Evolutionary conservation across 2,329 filamentous ascomycete species (phyloP), one percentile per base, ranked within the genome.

Genomic region (Ophiostoma novo-ulmi): DNA sequence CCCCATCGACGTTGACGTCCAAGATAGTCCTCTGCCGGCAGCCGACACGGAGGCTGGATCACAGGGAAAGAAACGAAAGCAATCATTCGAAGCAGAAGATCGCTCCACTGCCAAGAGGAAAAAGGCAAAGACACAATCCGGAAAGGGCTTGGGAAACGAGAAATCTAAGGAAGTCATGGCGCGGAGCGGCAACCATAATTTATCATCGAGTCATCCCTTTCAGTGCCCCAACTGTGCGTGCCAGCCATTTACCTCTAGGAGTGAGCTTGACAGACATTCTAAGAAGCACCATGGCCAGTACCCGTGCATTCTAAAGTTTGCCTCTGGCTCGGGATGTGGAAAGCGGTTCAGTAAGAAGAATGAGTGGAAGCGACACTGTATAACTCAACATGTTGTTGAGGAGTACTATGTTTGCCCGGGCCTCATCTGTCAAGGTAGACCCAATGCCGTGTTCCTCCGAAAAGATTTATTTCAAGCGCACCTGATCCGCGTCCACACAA

Each of bases 291-390:
- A 63, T 13, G 58, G 58, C 14, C 58, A 14, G 26, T 63, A 63
- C 26, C 11, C 26, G 2, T 63, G 58, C n/a, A 31, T 63, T 17
- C 13, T 63, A 3, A 63, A 7, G 3, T 63, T 63, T 17, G 14
- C 76, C 85, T 95, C 93, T 17, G 14, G 76, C 85, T 95, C 93
- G 71, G 91, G 90, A 44, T 98, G 94, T 80, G 74, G 73, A 0
- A 87, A 88, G 2, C 88, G 85, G 0, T 97, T 97, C 76, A 85
- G 86, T 3, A 89, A 85, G 75, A 97, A 97, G 81, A 97, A 97
- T 77, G 94, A 97, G 78, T 97, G 94, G 94, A 97, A 97, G 79
- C 88, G 94, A 0, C 94, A 98, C 77, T 88, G 94, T 75, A 82
- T 84, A 41, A 91, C 90, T 0, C 91, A 97, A 77, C 94, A 98